These are phyloP conservation scores for Aspergillus sojae DNA, from an alignment of 2,329 filamentous ascomycete species.

Conservation along the genomic window DNA sequence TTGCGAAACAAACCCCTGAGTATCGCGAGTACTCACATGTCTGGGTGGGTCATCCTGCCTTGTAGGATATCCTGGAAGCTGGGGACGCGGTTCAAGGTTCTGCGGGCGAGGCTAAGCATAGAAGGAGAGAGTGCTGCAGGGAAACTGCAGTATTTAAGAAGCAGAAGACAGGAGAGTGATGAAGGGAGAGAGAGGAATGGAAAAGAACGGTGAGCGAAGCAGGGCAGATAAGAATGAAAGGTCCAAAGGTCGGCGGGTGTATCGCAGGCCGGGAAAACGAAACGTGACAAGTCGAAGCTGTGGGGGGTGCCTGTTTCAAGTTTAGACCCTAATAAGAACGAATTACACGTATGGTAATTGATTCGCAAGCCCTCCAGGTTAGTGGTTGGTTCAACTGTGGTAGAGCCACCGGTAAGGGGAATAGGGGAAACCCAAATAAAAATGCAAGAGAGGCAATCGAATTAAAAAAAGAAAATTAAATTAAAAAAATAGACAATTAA, in stretches of 20 bases:
- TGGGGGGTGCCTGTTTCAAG: slow-evolving; percentile 40
- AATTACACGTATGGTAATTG: slow-evolving; percentile 4
- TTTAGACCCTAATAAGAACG: slow-evolving; percentile 28
- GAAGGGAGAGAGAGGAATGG: slow-evolving; percentile 21
- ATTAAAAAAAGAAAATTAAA: not conserved
- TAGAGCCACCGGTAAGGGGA: slow-evolving; percentile 21
- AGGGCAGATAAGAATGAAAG: slow-evolving; percentile 28
- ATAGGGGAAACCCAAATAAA: slow-evolving; percentile 16
- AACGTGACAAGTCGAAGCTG: slow-evolving; percentile 29
- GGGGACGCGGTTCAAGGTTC: slow-evolving; percentile 46
- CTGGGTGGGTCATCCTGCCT: slow-evolving; percentile 50
- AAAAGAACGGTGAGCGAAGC: slow-evolving; percentile 25
- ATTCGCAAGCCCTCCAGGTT: slow-evolving; percentile 3
- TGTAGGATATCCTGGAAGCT: slow-evolving; percentile 50
- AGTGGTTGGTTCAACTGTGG: slow-evolving; percentile 3
- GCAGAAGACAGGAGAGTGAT: slow-evolving; percentile 20
- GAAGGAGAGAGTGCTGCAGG: slow-evolving; percentile 37
- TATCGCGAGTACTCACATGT: slow-evolving; percentile 39
- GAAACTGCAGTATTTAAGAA: slow-evolving; percentile 31
- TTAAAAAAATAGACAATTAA: not conserved
- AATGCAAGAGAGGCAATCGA: not conserved
- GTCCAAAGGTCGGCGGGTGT: slow-evolving; percentile 8
- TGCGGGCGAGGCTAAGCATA: slow-evolving; percentile 48
- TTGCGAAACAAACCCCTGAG: slow-evolving; percentile 10
- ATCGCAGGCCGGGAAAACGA: slow-evolving; percentile 25